Conservation (phyloP, 139 green algal genomes). For the Astrephomene gubernaculifera region DNA sequence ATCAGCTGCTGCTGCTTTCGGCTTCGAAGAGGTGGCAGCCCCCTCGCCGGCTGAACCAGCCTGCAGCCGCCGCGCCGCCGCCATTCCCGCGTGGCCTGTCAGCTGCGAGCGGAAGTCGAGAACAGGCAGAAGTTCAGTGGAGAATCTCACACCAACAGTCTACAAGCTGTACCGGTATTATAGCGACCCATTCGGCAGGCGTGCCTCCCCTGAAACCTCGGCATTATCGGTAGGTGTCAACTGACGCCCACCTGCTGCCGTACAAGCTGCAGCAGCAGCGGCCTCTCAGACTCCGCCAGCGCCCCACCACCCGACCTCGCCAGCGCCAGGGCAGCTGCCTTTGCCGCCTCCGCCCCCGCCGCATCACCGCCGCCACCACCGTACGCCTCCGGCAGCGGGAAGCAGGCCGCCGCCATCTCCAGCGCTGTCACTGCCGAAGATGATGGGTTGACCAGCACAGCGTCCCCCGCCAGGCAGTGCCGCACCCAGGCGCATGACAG, state of each 20-base stretch:
- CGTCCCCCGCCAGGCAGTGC: neutral
- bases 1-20: neutral
- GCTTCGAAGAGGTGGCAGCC: neutral
- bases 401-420: slow-evolving; percentile 26
- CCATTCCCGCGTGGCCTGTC: slow-evolving; percentile 35
- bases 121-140: too few species aligned
- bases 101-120: neutral
- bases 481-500: slow-evolving; percentile 1
- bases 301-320: neutral
- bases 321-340: slow-evolving; percentile 11
- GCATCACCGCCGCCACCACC: neutral
- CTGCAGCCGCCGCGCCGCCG: neutral
- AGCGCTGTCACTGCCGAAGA: neutral
- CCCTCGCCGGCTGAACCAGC: neutral
- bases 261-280: slow-evolving; percentile 52
- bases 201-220: too few species aligned
- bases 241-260: slow-evolving; percentile 53
- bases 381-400: neutral
- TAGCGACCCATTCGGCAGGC: too few species aligned
- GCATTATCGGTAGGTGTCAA: too few species aligned
- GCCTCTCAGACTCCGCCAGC: slow-evolving; percentile 36
- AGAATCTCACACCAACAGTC: too few species aligned
- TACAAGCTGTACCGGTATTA: too few species aligned
- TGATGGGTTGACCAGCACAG: neutral
- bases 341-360: neutral